Base-by-base conservation (phyloP, 257 asterid genomes). In the Euphrasia confusa region DNA sequence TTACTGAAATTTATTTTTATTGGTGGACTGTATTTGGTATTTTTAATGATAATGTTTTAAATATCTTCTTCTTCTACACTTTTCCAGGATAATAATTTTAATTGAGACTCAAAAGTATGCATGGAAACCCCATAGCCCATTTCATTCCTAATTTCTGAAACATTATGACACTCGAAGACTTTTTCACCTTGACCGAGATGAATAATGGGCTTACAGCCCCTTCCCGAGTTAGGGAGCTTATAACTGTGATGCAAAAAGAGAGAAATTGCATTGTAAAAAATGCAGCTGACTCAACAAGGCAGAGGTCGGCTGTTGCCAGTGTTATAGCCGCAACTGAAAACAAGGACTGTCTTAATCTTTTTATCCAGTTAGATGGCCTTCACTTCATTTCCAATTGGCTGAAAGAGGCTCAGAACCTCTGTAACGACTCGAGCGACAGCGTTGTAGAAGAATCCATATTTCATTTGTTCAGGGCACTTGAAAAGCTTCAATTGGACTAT, bases 111-210 rank as follows among this genome's bases (percentile, higher is more conserved):
- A 37, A 7, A 37, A 8, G 42, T 28, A 64, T 68, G 62, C 32
- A 50, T 26, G 48, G 33, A 63, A 61, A 60, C 47, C 35, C 17
- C 60, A 12, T 74, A 69, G n/a, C 3, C 14, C 58, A n/a, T 60
- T 27, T 57, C 30, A 49, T 69, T 71, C 58, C 42, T 63, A 70
- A 44, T 61, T 5, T 21, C 28, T 76, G 66, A 74, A 69, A 9
- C 57, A 78, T 72, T 48, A 87, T 84, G 93, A 68, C 74, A 45
- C 88, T 87, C 10, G 90, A 53, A 10, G 83, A 84, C 70, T 82
- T 82, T 77, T 82, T 84, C 69, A 84, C 94, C 66, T 67, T 75
- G 80, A 67, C 83, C 67, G 95, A 87, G 80, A 75, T 74, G 74
- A 80, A 78, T 71, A 53, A 53, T 53, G 58, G 58, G 75, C 86